Base-by-base conservation (phyloP, 805 yeast genomes). In the Teunomyces cretensis region DNA sequence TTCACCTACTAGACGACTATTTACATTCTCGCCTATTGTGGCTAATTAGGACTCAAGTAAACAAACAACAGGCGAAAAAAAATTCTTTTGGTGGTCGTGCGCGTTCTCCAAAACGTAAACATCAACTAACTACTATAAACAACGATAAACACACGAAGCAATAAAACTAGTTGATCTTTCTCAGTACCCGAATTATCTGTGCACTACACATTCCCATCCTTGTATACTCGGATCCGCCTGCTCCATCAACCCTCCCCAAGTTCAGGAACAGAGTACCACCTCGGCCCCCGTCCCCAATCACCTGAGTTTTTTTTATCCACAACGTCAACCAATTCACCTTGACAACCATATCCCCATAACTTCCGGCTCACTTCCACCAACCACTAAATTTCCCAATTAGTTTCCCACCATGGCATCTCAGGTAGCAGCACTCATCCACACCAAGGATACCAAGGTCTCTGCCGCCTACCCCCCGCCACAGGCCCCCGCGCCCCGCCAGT, bases 401-500 rank as follows among this genome's bases (percentile, higher is more conserved):
- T 14, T n/a, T 14, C 17, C 35, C 11, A 13, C 36, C 36, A 43
- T 43, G 45, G 32, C 44, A 27, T 41, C 42, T 35, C 37, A 41
- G 37, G 44, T 40, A 33, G 38, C 22, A n/a, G 19, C 38, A 35
- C 38, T 13, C 28, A 11, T 11, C 28, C 28, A 11, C 28, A 8
- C 9, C 28, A 26, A 26, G 3, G 12, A 26, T 11, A 26, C 4
- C 9, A 8, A 26, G 12, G 28, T 26, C n/a, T 12, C 12, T 7
- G n/a, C 27, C 15, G 14, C 27, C 14, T n/a, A 31, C 38, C 13
- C 43, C 49, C 12, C 38, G 16, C 38, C 44, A 30, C 45, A 7
- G 40, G 44, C 36, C 43, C 49, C 13, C 42, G n/a, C 30, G 9
- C 41, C 41, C 13, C 41, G 24, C 22, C 51, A 6, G 48, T 51